phyloP scores from a whole-genome alignment of 2,329 filamentous ascomycete genomes.

The Emergomyces africanus region DNA sequence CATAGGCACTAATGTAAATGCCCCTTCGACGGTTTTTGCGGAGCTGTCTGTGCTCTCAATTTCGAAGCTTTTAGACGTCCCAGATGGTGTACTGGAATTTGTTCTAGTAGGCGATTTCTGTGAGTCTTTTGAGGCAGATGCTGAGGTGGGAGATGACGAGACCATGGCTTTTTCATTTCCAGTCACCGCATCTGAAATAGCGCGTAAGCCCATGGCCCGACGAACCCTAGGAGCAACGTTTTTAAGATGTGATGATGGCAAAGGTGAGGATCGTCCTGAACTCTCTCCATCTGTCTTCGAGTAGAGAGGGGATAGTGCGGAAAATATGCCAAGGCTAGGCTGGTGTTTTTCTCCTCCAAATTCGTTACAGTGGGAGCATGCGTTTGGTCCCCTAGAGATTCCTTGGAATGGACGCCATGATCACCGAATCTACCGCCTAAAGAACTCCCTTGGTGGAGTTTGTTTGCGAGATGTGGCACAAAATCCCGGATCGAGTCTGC shows the following conservation, averaged over 20 bases:
- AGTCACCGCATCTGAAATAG: conserved; percentile 63
- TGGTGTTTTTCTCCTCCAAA: conserved; percentile 37
- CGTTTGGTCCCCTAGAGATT: conserved; percentile 28
- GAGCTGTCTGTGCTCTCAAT: conserved; percentile 58
- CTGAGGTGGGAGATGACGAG: conserved; percentile 28
- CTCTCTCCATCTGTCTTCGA: conserved; percentile 37
- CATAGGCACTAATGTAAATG: conserved; percentile 35
- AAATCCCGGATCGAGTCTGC: conserved; percentile 58
- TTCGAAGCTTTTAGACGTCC: conserved; percentile 58
- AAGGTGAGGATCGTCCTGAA: conserved; percentile 37
- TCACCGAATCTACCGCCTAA: conserved; percentile 43
- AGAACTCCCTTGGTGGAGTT: conserved; percentile 54
- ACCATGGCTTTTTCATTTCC: conserved; percentile 40
- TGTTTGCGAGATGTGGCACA: conserved; percentile 36
- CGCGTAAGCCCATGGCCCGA: conserved; percentile 58
- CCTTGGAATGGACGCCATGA: conserved; percentile 44
- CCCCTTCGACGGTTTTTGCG: conserved; percentile 35
- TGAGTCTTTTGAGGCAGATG: conserved; percentile 39
- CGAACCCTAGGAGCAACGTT: conserved; percentile 49
- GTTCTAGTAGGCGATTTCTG: conserved; percentile 58
- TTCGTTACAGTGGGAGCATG: conserved; percentile 45
- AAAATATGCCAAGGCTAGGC: conserved; percentile 26
- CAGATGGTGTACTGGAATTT: conserved; percentile 56
- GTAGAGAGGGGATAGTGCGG: conserved; percentile 36
- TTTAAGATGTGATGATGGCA: conserved; percentile 37